Percentiles rank a stretch among this genome's conserved stretches.
Conservation (phyloP, 2,329 filamentous ascomycete species). For the Aspergillus alliaceus region DNA sequence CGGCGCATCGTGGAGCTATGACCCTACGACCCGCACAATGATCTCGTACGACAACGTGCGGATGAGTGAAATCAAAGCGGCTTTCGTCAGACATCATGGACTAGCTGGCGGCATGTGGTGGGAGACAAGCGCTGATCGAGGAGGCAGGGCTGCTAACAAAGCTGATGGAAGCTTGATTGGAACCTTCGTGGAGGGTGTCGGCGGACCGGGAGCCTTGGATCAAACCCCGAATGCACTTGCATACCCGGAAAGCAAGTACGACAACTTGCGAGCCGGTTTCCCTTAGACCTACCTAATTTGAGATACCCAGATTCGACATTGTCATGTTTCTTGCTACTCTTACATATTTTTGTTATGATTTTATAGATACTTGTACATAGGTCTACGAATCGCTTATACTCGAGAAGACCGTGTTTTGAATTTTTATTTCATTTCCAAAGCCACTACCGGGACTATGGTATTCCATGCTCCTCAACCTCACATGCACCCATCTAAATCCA, state of each 20-base stretch:
- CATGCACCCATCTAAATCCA: constrained; percentile 12
- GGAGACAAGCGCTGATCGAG: constrained; percentile 80
- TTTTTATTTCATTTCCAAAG: constrained; percentile 18
- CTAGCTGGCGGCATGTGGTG: constrained; percentile 96
- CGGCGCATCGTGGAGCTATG: constrained; percentile 76
- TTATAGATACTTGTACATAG: constrained; percentile 6
- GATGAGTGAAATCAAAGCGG: constrained; percentile 68
- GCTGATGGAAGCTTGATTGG: constrained; percentile 64
- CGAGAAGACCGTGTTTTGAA: constrained; percentile 7
- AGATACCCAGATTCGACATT: neutral
- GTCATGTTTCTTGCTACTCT: neutral
- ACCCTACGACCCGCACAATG: constrained; percentile 62
- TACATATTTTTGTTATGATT: neutral
- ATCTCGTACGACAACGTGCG: constrained; percentile 67
- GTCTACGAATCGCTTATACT: constrained; percentile 3
- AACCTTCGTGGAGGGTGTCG: constrained; percentile 46
- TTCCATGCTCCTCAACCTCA: constrained; percentile 16
- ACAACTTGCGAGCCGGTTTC: constrained; percentile 37
- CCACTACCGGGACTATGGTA: constrained; percentile 16
- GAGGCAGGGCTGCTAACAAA: constrained; percentile 45
- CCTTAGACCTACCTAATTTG: constrained; percentile 9
- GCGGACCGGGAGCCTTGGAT: constrained; percentile 34
- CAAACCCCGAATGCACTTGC: constrained; percentile 35
- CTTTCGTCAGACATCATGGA: constrained; percentile 64
- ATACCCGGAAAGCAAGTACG: constrained; percentile 43